Base-by-base conservation (phyloP, 2,329 filamentous ascomycete species). In the Microdochium trichocladiopsis region DNA sequence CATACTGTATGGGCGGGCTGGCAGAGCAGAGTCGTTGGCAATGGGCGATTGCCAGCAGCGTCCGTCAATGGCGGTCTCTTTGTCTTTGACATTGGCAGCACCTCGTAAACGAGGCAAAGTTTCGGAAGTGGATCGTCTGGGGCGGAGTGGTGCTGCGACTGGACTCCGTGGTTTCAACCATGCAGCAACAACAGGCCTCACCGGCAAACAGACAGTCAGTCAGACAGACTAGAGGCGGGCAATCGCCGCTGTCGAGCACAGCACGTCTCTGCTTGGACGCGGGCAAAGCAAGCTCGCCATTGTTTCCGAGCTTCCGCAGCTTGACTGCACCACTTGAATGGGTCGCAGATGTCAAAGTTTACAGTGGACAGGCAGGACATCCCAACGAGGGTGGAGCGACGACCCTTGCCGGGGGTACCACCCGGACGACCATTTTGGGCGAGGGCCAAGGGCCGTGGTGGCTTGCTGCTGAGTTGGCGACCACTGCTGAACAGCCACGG, bases 151-250 rank as follows among this genome's bases (percentile, higher is more conserved):
- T 23, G 41, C 10, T 45, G 41, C 6, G 18, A 16, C 41, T 45
- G 41, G 41, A 45, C 41, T 45, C 41, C 41, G 41, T 45, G 41
- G 41, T 45, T 45, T 45, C 41, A 45, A 45, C n/a, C 36, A 41
- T 41, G 36, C 36, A 16, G 41, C 12, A 18, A 45, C 5, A 9
- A 23, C 41, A 18, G 41, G 18, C 21, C 16, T 45, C 9, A 12
- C 41, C 41, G 22, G 18, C 16, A 45, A 45, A 21, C 18, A 21
- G 41, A 18, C 3, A 23, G 18, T 21, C 6, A 45, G 4, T 37
- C n/a, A n/a, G n/a, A n/a, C n/a, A n/a, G n/a, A n/a, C n/a, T n/a
- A n/a, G n/a, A n/a, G n/a, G n/a, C n/a, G n/a, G n/a, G n/a, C n/a
- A n/a, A n/a, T n/a, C n/a, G n/a, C n/a, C n/a, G n/a, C n/a, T n/a